Evolutionary conservation across 345 rosid species (phyloP).

Genomic region (Aquilaria yunnanensis): DNA sequence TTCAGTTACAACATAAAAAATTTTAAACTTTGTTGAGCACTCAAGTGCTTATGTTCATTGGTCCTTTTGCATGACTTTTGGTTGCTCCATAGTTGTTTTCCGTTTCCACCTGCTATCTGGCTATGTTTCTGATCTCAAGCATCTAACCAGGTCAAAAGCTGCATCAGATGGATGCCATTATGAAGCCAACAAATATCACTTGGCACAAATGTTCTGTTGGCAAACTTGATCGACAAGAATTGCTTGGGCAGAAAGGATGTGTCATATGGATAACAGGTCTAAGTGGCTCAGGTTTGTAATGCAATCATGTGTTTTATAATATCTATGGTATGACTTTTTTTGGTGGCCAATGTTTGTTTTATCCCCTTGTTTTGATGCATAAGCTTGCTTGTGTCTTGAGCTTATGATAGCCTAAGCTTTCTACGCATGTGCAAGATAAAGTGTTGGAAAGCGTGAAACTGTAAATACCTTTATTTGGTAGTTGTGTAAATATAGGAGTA

Average conservation of each 20-base stretch:
- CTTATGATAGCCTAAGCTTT: background rate
- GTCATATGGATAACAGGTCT: conserved; percentile 82
- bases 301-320: background rate
- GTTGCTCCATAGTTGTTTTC: too few relatives aligned
- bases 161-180: conserved; percentile 31
- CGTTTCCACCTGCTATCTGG: background rate
- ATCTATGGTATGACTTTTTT: background rate
- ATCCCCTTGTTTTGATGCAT: background rate
- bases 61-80: too few relatives aligned
- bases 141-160: conserved; percentile 46
- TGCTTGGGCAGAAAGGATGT: conserved; percentile 72
- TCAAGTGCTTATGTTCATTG: too few relatives aligned
- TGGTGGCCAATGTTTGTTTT: background rate
- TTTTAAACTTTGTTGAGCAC: too few relatives aligned
- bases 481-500: too few relatives aligned
- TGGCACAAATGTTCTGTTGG: conserved; percentile 64
- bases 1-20: too few relatives aligned
- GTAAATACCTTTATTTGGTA: too few relatives aligned
- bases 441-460: too few relatives aligned
- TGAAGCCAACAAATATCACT: conserved; percentile 51
- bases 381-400: background rate
- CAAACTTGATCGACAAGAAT: conserved; percentile 45
- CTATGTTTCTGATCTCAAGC: conserved; percentile 15
- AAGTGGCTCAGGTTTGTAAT: conserved; percentile 75
- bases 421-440: background rate